A percentile compares a stretch with the other conserved stretches of the same genome.
Evolutionary conservation across 2,329 filamentous ascomycete species (phyloP).

Genomic region (Lachnellula arida): DNA sequence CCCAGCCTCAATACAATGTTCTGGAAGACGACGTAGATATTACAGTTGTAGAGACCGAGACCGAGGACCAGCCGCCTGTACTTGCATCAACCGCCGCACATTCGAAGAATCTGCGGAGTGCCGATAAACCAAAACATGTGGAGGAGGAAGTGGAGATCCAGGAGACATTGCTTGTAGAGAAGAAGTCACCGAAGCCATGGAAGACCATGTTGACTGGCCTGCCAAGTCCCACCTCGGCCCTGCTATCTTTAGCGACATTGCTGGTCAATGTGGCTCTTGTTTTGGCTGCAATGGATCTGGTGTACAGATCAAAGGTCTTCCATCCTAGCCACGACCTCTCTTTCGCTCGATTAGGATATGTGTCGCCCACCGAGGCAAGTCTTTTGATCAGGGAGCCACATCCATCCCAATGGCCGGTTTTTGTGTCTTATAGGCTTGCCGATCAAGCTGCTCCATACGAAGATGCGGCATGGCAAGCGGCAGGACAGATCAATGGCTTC

Average conservation of each 20-base stretch:
- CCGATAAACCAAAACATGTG: constrained; percentile 34
- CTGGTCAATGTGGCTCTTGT: constrained; percentile 68
- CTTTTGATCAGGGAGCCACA: constrained; percentile 84
- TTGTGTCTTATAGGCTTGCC: constrained; percentile 58
- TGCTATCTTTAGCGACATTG: constrained; percentile 63
- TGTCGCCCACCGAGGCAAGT: constrained; percentile 74
- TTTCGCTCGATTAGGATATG: constrained; percentile 82
- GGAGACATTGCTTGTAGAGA: constrained; percentile 56
- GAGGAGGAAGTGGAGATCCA: constrained; percentile 54
- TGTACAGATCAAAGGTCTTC: constrained; percentile 67
- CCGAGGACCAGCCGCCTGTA: constrained; percentile 32
- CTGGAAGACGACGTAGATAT: constrained; percentile 56
- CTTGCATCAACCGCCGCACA: constrained; percentile 24
- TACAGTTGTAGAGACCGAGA: constrained; percentile 43
- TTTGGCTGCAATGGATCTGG: constrained; percentile 67
- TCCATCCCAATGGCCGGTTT: constrained; percentile 67
- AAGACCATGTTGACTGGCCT: constrained; percentile 69
- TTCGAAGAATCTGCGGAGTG: constrained; percentile 21
- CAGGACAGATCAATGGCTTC: constrained; percentile 60
- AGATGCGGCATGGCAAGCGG: constrained; percentile 59
- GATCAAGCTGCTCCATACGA: constrained; percentile 49
- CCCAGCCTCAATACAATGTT: constrained; percentile 52
- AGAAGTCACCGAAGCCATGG: constrained; percentile 52
- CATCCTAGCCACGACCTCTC: constrained; percentile 71
- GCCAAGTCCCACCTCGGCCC: constrained; percentile 65